A percentile compares a stretch with the other conserved stretches of the same genome.
Conservation (phyloP, 768 basidiomycete genomes). For the Hortiboletus campestris region DNA sequence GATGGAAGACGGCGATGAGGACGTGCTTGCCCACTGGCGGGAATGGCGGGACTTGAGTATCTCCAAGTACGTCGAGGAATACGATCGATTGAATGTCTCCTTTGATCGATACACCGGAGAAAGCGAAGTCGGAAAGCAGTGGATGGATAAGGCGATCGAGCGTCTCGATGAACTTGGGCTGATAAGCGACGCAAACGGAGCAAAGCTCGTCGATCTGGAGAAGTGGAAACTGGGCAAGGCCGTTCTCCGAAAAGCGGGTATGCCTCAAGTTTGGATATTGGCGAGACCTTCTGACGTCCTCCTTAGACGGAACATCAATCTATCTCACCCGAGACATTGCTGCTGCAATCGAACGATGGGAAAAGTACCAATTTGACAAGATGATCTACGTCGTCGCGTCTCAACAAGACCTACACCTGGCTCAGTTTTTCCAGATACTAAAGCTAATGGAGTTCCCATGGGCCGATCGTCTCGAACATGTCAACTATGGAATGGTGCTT, state of each 20-base stretch:
- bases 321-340: constrained; percentile 96
- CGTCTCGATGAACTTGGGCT: constrained; percentile 69
- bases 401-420: constrained; percentile 82
- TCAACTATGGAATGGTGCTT: constrained; percentile 89
- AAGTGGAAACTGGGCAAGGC: constrained; percentile 91
- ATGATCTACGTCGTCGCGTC: constrained; percentile 94
- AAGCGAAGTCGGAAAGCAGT: constrained; percentile 70
- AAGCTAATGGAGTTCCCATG: constrained; percentile 87
- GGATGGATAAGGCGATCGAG: constrained; percentile 70
- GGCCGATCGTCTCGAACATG: constrained; percentile 79
- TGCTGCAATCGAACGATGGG: constrained; percentile 88
- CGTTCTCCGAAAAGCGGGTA: constrained; percentile 83
- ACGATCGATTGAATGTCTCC: constrained; percentile 82
- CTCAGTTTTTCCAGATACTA: constrained; percentile 93
- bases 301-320: constrained; percentile 84
- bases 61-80: constrained; percentile 85
- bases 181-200: constrained; percentile 75
- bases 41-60: constrained; percentile 91
- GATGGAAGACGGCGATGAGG: constrained; percentile 92
- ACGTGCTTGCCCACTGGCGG: constrained; percentile 83
- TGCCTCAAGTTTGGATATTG: constrained; percentile 6
- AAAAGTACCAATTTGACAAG: constrained; percentile 86
- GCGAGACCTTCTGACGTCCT: background rate
- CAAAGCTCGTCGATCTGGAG: constrained; percentile 83
- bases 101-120: constrained; percentile 95